phyloP scores from a whole-genome alignment of 2,329 filamentous ascomycete species.

The Xylariaceae sp. region DNA sequence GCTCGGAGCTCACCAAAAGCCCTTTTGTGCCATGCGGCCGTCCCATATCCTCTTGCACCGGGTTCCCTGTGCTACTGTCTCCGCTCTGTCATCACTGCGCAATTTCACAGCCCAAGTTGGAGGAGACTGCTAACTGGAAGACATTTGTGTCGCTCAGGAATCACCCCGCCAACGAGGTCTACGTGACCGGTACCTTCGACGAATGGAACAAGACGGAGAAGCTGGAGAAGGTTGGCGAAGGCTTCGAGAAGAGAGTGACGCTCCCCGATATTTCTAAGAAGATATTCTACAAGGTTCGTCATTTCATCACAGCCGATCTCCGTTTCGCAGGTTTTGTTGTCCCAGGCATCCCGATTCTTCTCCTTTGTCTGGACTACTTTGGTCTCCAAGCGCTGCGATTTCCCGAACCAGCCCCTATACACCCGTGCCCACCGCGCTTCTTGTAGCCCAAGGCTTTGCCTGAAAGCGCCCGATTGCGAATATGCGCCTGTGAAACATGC shows the following conservation, averaged over 20 bases:
- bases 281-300: constrained; percentile 87
- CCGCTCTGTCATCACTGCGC: constrained; percentile 1
- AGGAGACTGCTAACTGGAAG: constrained; percentile 7
- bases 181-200: constrained; percentile 94
- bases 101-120: constrained; percentile 2
- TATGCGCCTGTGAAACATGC: constrained; percentile 3
- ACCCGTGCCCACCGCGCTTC: background rate
- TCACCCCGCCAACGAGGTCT: constrained; percentile 78
- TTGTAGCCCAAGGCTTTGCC: background rate
- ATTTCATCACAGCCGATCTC: constrained; percentile 1
- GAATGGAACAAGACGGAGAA: constrained; percentile 84
- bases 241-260: constrained; percentile 76
- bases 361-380: background rate
- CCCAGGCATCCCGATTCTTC: no score
- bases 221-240: constrained; percentile 67
- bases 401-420: background rate
- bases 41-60: constrained; percentile 2
- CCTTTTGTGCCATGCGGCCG: no score
- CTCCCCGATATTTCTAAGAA: constrained; percentile 63
- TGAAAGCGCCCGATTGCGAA: background rate
- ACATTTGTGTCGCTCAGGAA: constrained; percentile 46
- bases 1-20: no score
- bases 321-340: no score
- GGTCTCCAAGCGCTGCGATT: background rate
- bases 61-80: constrained; percentile 4